These are phyloP conservation scores for Sordariomycetes sp. DNA, from an alignment of 2,329 filamentous ascomycete species.

Conservation along the genomic window DNA sequence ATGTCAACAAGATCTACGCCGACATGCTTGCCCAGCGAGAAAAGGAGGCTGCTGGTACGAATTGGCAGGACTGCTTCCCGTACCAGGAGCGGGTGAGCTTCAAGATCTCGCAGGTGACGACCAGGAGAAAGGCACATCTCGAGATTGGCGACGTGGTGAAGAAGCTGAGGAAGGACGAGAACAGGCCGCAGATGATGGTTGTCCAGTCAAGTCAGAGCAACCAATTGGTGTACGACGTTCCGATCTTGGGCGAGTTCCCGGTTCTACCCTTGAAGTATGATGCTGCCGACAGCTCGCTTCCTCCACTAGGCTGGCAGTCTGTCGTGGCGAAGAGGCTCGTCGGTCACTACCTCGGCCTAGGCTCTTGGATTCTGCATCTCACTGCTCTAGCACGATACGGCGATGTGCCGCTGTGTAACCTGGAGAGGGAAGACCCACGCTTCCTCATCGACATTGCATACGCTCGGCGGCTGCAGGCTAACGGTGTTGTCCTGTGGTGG, in stretches of 20 bases:
- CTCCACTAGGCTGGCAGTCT: constrained; percentile 87
- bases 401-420: constrained; percentile 87
- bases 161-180: constrained; percentile 81
- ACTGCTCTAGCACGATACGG: constrained; percentile 84
- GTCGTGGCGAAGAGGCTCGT: constrained; percentile 82
- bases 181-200: constrained; percentile 71
- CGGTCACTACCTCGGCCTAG: constrained; percentile 84
- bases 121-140: constrained; percentile 77
- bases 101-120: constrained; percentile 80
- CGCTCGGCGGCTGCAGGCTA: constrained; percentile 78
- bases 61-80: constrained; percentile 71
- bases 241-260: constrained; percentile 75
- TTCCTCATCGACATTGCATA: constrained; percentile 96
- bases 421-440: constrained; percentile 87
- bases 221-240: constrained; percentile 75
- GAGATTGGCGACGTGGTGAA: constrained; percentile 84
- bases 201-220: constrained; percentile 83
- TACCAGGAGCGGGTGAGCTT: constrained; percentile 85
- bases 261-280: constrained; percentile 75
- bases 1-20: constrained; percentile 78
- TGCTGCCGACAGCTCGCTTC: constrained; percentile 74
- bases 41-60: constrained; percentile 57
- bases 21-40: constrained; percentile 62
- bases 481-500: constrained; percentile 96
- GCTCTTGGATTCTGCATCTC: constrained; percentile 83